Evolutionary conservation across 441 rosid genomes (phyloP), one percentile per base, ranked within the genome.

Genomic region (Corymbia citriodora): DNA sequence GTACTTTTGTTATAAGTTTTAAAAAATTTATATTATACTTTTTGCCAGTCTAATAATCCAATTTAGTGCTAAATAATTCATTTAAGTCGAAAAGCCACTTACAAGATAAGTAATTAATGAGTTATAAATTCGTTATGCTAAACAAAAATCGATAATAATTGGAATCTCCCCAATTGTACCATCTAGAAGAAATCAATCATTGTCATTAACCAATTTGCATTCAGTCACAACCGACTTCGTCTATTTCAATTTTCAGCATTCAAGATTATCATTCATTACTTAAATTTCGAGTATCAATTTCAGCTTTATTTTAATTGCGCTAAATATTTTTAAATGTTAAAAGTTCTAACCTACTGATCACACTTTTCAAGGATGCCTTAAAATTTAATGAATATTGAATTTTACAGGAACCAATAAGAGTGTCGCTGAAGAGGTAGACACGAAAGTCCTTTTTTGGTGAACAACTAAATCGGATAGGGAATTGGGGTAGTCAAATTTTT

Each of bases 291-390:
- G 19, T 0, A 31, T 19, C n/a, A 65, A 65, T 18, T n/a, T 65
- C n/a, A 65, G 36, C 1, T 65, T 65, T n/a, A 15, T 15, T 15
- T 65, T n/a, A 65, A 1, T 10, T 1, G 10, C 72, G 7, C 19
- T 65, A 1, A 0, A 29, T 65, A 29, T 65, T 65, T 65, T 65
- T 9, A n/a, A 65, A 14, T 15, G 72, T 65, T 7, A 63, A 29
- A 53, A 65, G 5, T 8, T n/a, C n/a, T n/a, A 14, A 65, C 0
- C 21, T 0, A 0, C 19, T 15, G 36, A n/a, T 29, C 6, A 15
- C n/a, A 65, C 10, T 65, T 14, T 65, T n/a, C 1, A 15, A n/a
- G 6, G 19, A 0, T 65, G 10, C 19, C 72, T 4, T 2, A 8
- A 65, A 54, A 54, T 16, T 54, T 11, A 16, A 54, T 54, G 3